Conservation (phyloP, 805 yeast genomes). For the Wickerhamomyces queroliae region DNA sequence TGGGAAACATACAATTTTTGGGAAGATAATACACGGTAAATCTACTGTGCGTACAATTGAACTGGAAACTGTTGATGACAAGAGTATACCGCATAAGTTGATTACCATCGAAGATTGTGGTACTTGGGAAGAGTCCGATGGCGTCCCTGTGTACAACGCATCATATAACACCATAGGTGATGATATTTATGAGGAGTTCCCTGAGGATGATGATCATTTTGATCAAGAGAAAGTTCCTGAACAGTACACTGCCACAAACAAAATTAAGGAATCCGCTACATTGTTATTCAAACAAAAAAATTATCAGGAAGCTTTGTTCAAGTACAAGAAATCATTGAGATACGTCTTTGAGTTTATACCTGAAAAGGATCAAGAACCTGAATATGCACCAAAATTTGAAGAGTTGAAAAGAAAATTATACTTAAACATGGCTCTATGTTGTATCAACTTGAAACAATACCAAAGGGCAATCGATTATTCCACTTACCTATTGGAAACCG, state of each 20-base stretch:
- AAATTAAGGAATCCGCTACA: conserved; percentile 65
- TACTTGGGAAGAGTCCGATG: conserved; percentile 47
- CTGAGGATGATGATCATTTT: conserved; percentile 63
- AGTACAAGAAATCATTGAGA: conserved; percentile 60
- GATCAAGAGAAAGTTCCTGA: conserved; percentile 50
- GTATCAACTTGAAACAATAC: conserved; percentile 43
- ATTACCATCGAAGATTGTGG: conserved; percentile 57
- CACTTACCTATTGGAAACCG: conserved; percentile 49
- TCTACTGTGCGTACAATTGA: conserved; percentile 66
- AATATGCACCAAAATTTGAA: conserved; percentile 41
- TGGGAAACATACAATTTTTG: conserved; percentile 76
- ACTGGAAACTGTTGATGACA: conserved; percentile 37
- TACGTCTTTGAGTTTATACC: conserved; percentile 72
- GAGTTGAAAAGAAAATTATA: conserved; percentile 36
- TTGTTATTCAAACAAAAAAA: conserved; percentile 49
- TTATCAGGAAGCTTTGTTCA: conserved; percentile 46
- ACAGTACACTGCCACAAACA: conserved; percentile 44
- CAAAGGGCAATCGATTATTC: conserved; percentile 48
- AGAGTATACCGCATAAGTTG: conserved; percentile 34
- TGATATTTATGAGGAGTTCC: conserved; percentile 70
- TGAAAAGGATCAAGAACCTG: conserved; percentile 55
- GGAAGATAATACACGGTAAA: conserved; percentile 61
- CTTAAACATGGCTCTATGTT: conserved; percentile 51
- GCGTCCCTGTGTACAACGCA: conserved; percentile 57
- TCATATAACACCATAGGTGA: conserved; percentile 58